Base-by-base conservation (phyloP, 331 rosid species). In the Malus hybrid region DNA sequence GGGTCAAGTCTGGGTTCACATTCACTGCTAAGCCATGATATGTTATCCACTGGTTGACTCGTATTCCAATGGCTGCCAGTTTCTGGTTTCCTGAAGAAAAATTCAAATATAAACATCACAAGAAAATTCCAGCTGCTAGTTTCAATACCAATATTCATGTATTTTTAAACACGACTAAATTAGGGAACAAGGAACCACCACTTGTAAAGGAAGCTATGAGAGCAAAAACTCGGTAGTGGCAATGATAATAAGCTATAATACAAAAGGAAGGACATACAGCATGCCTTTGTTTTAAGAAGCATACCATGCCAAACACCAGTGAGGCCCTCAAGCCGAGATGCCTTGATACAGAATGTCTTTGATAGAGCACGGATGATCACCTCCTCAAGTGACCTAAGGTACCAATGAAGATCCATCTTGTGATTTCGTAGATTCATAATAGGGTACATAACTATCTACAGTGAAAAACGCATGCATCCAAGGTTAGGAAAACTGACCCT, bases 261-360 rank as follows among this genome's bases (percentile, higher is more conserved):
- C n/a, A 6, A 20, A 5, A 6, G 14, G 5, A 56, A 15, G 50
- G 32, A 29, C 16, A 48, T 9, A 39, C 16, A 15, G 6, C 20
- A 27, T 27, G 73, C 31, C 28, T 28, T 46, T 52, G 60, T 18
- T 52, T 10, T 70, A 46, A 63, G 68, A 70, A 31, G 42, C 87
- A 73, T 85, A 90, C 96, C 96, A 65, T 86, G 84, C 99, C 97
- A 94, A 81, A 94, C 99, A 76, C 99, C 96, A 24, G 97, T 94
- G 54, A 92, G 84, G 70, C 97, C 97, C 69, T 91, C 85, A 27
- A 82, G 44, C 67, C 93, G 82, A 36, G 96, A 85, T 28, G 97
- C 96, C 64, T 86, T 77, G 79, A 94, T 94, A 11, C 89, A 85
- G 77, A 90, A 94, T 18, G 92, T 80, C 5, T 89, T 85, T 71